A percentile compares a stretch with the other conserved stretches of the same genome.
phyloP scores from a whole-genome alignment of 2,329 filamentous ascomycete species.

The Colletotrichum orbiculare region DNA sequence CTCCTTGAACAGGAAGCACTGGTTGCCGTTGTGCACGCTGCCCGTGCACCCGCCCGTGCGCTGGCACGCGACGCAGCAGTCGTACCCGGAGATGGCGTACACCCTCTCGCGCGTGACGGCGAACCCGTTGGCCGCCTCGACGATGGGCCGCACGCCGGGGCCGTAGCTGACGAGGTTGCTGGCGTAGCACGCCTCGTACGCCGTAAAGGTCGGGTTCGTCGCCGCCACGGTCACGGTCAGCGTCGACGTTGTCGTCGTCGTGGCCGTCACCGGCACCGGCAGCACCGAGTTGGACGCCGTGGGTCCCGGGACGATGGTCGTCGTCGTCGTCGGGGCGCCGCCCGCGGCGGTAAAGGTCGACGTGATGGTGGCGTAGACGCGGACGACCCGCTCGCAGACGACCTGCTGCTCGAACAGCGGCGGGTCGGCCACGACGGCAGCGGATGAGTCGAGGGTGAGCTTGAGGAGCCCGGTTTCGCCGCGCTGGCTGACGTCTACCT shows the following conservation, averaged over 20 bases:
- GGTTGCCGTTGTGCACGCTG: slow-evolving; percentile 15
- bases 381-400: slow-evolving; percentile 25
- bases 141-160: slow-evolving; percentile 14
- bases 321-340: slow-evolving; percentile 5
- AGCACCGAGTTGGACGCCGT: neutral
- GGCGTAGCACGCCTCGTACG: slow-evolving; percentile 26
- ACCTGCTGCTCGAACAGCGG: slow-evolving; percentile 14
- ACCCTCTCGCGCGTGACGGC: slow-evolving; percentile 6
- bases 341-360: slow-evolving; percentile 10
- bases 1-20: slow-evolving; percentile 25
- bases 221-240: slow-evolving; percentile 4
- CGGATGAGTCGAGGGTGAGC: neutral
- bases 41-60: slow-evolving; percentile 14
- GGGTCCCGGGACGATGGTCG: slow-evolving; percentile 6
- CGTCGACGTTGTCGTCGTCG: slow-evolving; percentile 16
- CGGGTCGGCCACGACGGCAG: neutral
- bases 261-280: slow-evolving; percentile 10
- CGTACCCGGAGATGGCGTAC: neutral
- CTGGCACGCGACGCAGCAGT: slow-evolving; percentile 30
- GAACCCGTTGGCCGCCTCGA: slow-evolving; percentile 16
- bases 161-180: slow-evolving; percentile 17
- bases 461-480: neutral
- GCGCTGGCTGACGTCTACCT: neutral
- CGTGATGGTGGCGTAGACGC: slow-evolving; percentile 22
- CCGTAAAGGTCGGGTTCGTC: slow-evolving; percentile 22